phyloP scores from a whole-genome alignment of 176 grass and related monocot species.

The Rhipidocladum racemiflorum region DNA sequence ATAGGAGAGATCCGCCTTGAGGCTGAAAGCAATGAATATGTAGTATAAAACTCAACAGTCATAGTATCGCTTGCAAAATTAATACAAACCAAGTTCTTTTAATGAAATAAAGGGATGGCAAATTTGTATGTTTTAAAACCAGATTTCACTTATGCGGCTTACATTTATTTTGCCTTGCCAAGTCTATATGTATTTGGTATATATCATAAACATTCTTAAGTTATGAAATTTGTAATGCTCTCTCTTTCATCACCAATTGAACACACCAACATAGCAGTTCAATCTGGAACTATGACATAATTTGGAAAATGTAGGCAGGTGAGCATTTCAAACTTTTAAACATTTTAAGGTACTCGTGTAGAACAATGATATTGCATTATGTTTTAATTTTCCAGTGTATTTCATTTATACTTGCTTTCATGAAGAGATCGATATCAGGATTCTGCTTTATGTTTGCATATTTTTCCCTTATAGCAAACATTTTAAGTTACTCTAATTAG shows the following conservation, averaged over 20 bases:
- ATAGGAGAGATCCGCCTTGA: no score
- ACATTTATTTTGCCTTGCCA: background rate
- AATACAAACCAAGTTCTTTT: background rate
- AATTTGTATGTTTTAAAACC: constrained; percentile 9
- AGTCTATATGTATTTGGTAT: background rate
- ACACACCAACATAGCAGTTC: background rate
- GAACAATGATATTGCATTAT: no score
- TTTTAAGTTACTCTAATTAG: no score
- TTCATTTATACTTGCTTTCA: no score
- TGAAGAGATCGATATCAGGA: no score
- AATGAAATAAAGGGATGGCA: constrained; percentile 12
- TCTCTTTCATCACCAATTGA: constrained; percentile 8
- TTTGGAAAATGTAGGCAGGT: background rate
- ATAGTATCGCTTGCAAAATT: constrained; percentile 1
- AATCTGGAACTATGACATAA: background rate
- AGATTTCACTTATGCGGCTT: background rate
- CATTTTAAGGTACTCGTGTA: background rate
- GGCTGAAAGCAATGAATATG: background rate
- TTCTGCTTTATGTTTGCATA: no score
- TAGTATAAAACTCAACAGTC: background rate
- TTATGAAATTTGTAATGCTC: background rate
- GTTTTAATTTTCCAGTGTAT: no score
- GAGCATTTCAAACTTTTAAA: background rate
- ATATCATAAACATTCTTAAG: background rate
- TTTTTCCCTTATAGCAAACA: no score